phyloP scores from a whole-genome alignment of 495 filamentous ascomycete genomes.

The Stereocaulon alpinum region DNA sequence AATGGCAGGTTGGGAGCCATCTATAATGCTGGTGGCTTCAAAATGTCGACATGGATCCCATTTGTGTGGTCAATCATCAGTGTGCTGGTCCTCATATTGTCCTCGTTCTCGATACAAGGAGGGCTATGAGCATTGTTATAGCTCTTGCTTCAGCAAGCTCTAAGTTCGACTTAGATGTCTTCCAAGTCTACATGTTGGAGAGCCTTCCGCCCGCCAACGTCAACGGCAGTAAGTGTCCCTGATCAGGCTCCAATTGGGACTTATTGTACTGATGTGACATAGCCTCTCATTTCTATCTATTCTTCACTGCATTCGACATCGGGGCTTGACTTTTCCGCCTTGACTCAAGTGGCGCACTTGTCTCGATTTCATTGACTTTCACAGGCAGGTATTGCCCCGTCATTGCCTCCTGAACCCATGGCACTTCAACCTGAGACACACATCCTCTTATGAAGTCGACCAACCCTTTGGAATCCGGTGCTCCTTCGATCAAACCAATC shows the following conservation, averaged over 20 bases:
- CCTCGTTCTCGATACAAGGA: conserved; percentile 92
- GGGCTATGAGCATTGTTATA: conserved; percentile 51
- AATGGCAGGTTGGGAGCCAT: conserved; percentile 64
- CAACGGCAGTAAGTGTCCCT: too few species aligned
- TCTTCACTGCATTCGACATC: neutral
- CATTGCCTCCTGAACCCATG: conserved; percentile 27
- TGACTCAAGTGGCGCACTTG: neutral
- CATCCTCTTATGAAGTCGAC: conserved; percentile 40
- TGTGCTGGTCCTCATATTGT: conserved; percentile 77
- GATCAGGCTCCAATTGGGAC: too few species aligned
- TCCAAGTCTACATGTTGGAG: neutral
- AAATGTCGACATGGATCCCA: conserved; percentile 96
- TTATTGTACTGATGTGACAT: too few species aligned
- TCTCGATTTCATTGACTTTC: conserved; percentile 9
- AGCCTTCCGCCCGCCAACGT: too few species aligned
- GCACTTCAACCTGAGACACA: conserved; percentile 31
- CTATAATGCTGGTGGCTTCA: conserved; percentile 78
- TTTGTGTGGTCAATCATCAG: conserved; percentile 91
- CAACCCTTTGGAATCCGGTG: conserved; percentile 38
- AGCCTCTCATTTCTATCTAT: neutral
- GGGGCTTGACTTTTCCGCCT: neutral
- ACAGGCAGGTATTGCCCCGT: conserved; percentile 19
- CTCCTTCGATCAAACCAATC: conserved; percentile 41
- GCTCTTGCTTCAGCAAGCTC: neutral
- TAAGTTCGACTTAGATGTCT: neutral